phyloP scores from a whole-genome alignment of 2,329 filamentous ascomycete species.

The Talaromyces verruculosus region DNA sequence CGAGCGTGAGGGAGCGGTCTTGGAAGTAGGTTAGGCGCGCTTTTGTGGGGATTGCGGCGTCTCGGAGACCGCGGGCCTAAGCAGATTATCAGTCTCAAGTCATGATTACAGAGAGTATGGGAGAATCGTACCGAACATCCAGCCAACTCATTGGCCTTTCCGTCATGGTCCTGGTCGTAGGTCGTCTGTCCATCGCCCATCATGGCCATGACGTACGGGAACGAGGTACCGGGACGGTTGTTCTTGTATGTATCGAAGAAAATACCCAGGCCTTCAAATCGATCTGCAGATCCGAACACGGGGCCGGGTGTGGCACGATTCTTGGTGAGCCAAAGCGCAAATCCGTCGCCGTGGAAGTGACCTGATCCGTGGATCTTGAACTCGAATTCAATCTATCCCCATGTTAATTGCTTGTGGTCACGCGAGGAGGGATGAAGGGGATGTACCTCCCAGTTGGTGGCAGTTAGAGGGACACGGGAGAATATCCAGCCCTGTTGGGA shows the following conservation, averaged over 20 bases:
- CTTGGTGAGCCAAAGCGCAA: slow-evolving; percentile 98
- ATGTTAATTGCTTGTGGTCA: neutral
- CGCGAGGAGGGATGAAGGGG: neutral
- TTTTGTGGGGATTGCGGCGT: slow-evolving; percentile 76
- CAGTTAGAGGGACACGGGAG: slow-evolving; percentile 88
- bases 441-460: slow-evolving; percentile 88
- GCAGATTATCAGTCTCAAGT: neutral
- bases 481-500: slow-evolving; percentile 93
- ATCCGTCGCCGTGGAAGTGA: slow-evolving; percentile 90
- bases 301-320: slow-evolving; percentile 76
- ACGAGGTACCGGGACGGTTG: slow-evolving; percentile 90
- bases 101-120: neutral
- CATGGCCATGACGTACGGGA: slow-evolving; percentile 99
- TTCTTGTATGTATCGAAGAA: slow-evolving; percentile 99
- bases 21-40: slow-evolving; percentile 92
- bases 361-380: slow-evolving; percentile 90
- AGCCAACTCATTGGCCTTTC: slow-evolving; percentile 87
- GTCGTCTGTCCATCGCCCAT: slow-evolving; percentile 82
- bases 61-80: slow-evolving; percentile 79
- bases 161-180: slow-evolving; percentile 93
- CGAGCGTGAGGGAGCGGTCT: slow-evolving; percentile 85
- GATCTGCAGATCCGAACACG: slow-evolving; percentile 85
- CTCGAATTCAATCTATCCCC: slow-evolving; percentile 73
- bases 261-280: slow-evolving; percentile 89
- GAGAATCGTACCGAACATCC: slow-evolving; percentile 71